Evolutionary conservation across 306 rosid species (phyloP).

Genomic region (Mimosa pudica): DNA sequence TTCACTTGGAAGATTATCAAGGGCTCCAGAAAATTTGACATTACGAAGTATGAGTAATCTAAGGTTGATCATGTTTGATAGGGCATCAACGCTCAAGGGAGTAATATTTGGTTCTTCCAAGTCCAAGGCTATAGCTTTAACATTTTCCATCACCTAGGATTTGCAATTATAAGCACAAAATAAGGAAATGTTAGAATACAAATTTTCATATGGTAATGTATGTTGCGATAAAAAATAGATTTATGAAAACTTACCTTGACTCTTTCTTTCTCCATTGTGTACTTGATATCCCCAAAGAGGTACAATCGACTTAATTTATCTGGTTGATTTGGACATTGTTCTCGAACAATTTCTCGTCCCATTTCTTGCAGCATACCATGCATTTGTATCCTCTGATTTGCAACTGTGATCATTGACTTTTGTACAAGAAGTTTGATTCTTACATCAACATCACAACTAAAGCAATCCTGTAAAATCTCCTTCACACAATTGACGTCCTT

Average conservation of each 20-base stretch:
- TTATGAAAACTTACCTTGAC: background rate
- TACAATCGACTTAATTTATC: constrained; percentile 35
- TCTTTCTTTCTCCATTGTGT: background rate
- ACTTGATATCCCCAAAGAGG: background rate
- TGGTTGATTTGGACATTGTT: constrained; percentile 2
- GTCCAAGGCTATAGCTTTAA: background rate
- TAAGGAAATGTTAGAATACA: background rate
- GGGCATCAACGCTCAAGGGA: background rate
- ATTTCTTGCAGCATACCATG: constrained; percentile 24
- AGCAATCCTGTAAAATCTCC: background rate
- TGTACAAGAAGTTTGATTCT: background rate
- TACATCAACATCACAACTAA: background rate
- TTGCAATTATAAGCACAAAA: background rate
- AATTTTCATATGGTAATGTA: background rate
- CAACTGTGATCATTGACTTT: constrained; percentile 26
- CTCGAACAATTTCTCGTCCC: background rate
- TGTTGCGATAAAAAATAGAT: background rate
- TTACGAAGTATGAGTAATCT: background rate
- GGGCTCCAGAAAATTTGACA: background rate
- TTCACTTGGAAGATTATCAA: background rate
- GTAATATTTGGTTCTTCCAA: background rate
- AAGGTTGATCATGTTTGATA: background rate
- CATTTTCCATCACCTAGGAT: background rate
- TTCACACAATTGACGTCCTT: background rate
- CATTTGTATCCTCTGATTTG: constrained; percentile 13